Evolutionary conservation across 495 filamentous ascomycete genomes (phyloP), one percentile per base, ranked within the genome.

Genomic region (Massariosphaeria phaeospora): DNA sequence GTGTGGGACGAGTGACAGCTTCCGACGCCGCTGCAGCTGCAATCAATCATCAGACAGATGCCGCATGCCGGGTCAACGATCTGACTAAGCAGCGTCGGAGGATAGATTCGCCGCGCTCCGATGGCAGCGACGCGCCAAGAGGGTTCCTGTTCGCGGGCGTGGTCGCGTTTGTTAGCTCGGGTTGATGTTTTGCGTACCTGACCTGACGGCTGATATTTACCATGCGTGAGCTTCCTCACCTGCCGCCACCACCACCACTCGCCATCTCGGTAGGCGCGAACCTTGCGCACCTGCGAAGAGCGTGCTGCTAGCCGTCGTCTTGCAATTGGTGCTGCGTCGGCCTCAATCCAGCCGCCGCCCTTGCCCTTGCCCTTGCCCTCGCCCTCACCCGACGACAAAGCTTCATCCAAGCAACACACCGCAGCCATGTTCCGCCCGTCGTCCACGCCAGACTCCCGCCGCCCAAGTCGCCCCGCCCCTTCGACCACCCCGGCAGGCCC

Each of bases 401-500:
- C 20, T 12, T 23, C 46, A 24, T 10, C 25, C 3, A 3, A 24
- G 31, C 30, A 27, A n/a, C 5, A 44, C 26, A 42, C 1, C 54
- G 18, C 45, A 48, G 33, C 33, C 46, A 64, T 59, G 42, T 62
- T 57, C 48, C 61, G 61, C 48, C 59, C 59, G 17, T 63, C 63
- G 21, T 64, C 63, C 10, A 68, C 66, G 8, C 66, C 66, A 11
- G 56, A 62, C 40, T 59, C 59, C 29, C 60, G 66, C 31, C 63
- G 52, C 29, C 33, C 51, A 11, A 57, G 59, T 42, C 43, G 42
- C 36, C 26, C 31, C 17, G 51, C 83, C 64, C 76, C 81, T 27
- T 90, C 89, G 0, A 91, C 85, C 1, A 91, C 89, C 18, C 89
- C 89, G 38, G 81, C 83, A 23, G 86, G 82, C 9, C 81, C 79